phyloP scores from a whole-genome alignment of 257 asterid genomes.

The Jaltomata sinuosa region DNA sequence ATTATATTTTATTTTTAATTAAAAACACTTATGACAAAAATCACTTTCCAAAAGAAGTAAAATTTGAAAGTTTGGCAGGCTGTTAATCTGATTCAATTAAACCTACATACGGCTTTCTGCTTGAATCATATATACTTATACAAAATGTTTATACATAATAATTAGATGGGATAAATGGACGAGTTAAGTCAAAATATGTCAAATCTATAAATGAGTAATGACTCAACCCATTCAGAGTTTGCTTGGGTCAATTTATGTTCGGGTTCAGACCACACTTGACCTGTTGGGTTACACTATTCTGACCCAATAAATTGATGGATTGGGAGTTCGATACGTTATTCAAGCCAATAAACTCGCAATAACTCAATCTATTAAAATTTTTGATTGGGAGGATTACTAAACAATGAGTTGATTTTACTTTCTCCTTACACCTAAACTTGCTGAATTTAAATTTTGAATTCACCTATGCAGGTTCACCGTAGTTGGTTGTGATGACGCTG shows the following conservation, averaged over 20 bases:
- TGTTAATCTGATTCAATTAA: no score
- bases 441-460: neutral
- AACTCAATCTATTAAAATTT: neutral
- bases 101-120: neutral
- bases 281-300: neutral
- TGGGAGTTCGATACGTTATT: neutral
- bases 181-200: neutral
- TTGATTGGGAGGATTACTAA: neutral
- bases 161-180: neutral
- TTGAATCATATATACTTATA: neutral
- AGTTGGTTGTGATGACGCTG: slow-evolving; percentile 60
- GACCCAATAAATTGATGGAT: neutral
- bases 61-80: no score
- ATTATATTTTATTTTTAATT: no score
- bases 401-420: neutral
- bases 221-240: no score
- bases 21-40: no score
- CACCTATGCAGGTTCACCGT: slow-evolving; percentile 16
- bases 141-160: neutral
- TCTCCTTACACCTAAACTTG: neutral
- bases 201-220: no score
- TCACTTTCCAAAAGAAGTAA: no score
- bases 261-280: neutral
- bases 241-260: neutral
- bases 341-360: neutral